Conservation (phyloP, 345 rosid genomes). For the Camelina neglecta region DNA sequence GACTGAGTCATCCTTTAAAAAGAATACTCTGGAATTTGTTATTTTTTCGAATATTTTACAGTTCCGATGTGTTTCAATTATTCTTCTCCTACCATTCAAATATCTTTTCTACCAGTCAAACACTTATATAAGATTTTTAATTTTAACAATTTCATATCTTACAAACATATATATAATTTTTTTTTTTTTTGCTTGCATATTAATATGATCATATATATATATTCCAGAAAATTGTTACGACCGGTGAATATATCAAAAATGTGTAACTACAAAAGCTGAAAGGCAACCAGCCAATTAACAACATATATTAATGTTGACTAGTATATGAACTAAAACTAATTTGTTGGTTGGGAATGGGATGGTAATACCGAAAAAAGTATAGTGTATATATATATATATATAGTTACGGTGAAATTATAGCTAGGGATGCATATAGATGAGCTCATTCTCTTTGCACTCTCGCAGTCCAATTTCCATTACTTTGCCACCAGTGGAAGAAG, state of each 20-base stretch:
- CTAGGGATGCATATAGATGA: constrained; percentile 55
- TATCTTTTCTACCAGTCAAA: constrained; percentile 1
- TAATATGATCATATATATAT: not conserved
- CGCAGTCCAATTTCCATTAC: constrained; percentile 69
- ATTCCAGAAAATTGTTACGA: not conserved
- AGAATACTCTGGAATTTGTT: not conserved
- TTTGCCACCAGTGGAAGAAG: constrained; percentile 54
- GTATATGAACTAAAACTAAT: not conserved
- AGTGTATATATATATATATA: not conserved
- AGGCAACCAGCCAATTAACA: constrained; percentile 29
- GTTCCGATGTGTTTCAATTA: not conserved
- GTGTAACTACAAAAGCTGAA: constrained; percentile 11
- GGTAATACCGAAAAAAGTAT: not conserved
- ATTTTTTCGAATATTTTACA: not conserved
- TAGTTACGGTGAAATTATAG: constrained; percentile 5
- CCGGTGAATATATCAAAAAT: not conserved
- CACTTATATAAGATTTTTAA: not conserved
- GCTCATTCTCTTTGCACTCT: constrained; percentile 74
- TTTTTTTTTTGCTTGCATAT: not conserved
- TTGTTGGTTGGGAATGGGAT: not conserved
- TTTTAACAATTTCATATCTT: not conserved
- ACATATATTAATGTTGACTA: not conserved
- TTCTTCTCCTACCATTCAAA: constrained; percentile 20
- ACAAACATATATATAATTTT: not conserved
- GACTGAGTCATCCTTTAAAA: not conserved